phyloP scores from a whole-genome alignment of 768 basidiomycete genomes.

The Coprinopsis marcescibilis region DNA sequence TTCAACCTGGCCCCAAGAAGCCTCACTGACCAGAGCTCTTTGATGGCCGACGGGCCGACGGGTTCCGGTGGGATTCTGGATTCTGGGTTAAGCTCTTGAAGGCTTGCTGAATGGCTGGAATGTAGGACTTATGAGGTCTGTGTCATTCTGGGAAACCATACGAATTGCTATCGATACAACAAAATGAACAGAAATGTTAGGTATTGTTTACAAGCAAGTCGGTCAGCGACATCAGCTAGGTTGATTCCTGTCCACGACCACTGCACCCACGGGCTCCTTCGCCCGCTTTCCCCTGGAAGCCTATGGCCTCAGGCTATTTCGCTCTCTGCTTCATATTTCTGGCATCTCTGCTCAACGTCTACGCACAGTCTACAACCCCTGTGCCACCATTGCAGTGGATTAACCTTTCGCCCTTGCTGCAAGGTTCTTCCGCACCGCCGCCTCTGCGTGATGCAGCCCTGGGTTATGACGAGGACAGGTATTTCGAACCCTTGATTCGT shows the following conservation, averaged over 20 bases:
- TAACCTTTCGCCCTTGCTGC: conserved; percentile 54
- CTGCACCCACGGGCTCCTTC: conserved; percentile 2
- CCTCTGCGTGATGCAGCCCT: conserved; percentile 68
- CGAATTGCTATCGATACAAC: too few relatives aligned
- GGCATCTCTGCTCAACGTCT: conserved; percentile 29
- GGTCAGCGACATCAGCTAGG: background rate
- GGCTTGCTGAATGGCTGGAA: too few relatives aligned
- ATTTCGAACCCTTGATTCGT: conserved; percentile 7
- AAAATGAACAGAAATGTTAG: too few relatives aligned
- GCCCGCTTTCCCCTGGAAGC: conserved; percentile 4
- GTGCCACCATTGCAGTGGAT: conserved; percentile 73
- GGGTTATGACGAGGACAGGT: conserved; percentile 51
- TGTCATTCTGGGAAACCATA: too few relatives aligned
- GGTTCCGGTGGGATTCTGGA: too few relatives aligned
- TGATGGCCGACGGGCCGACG: too few relatives aligned
- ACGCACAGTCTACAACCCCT: conserved; percentile 47
- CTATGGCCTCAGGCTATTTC: conserved; percentile 27
- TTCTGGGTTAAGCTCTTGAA: too few relatives aligned
- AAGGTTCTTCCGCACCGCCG: conserved; percentile 52
- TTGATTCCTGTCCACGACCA: background rate
- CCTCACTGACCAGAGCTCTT: too few relatives aligned
- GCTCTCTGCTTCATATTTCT: conserved; percentile 23
- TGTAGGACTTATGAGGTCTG: too few relatives aligned
- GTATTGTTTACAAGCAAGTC: too few relatives aligned
- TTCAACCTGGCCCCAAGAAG: too few relatives aligned